A percentile compares a stretch with the other conserved stretches of the same genome.
Evolutionary conservation across 176 grass and related monocot genomes (phyloP).

Genomic region (Aegilops bicornis): DNA sequence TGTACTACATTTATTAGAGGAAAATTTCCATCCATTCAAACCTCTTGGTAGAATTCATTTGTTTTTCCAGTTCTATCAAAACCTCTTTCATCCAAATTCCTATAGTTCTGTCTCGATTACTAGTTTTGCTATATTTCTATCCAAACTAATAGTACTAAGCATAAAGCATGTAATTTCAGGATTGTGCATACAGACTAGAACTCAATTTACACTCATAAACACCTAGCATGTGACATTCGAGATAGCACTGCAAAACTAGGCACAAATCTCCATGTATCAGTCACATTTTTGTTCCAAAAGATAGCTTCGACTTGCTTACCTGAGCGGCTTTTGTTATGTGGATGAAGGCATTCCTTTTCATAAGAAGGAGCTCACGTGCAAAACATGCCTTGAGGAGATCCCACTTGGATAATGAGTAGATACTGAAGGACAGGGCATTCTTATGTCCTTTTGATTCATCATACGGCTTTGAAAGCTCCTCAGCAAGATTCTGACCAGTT

Average conservation of each 20-base stretch:
- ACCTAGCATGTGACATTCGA: background rate
- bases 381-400: constrained; percentile 71
- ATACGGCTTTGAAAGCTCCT: constrained; percentile 48
- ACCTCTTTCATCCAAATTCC: no score
- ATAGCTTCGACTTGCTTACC: background rate
- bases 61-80: no score
- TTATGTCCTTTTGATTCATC: constrained; percentile 46
- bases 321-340: constrained; percentile 66
- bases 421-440: constrained; percentile 55
- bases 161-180: no score
- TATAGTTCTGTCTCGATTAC: no score
- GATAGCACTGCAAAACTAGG: background rate
- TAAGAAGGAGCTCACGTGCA: constrained; percentile 68
- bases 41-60: no score
- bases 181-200: background rate
- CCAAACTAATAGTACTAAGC: no score
- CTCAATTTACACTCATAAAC: background rate
- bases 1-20: no score
- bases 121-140: no score
- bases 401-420: constrained; percentile 64
- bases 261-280: background rate
- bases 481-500: constrained; percentile 30
- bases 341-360: constrained; percentile 66
- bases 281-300: background rate
- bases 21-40: no score